Evolutionary conservation across 768 basidiomycete genomes (phyloP).

Genomic region (Boletus rubescentipes): DNA sequence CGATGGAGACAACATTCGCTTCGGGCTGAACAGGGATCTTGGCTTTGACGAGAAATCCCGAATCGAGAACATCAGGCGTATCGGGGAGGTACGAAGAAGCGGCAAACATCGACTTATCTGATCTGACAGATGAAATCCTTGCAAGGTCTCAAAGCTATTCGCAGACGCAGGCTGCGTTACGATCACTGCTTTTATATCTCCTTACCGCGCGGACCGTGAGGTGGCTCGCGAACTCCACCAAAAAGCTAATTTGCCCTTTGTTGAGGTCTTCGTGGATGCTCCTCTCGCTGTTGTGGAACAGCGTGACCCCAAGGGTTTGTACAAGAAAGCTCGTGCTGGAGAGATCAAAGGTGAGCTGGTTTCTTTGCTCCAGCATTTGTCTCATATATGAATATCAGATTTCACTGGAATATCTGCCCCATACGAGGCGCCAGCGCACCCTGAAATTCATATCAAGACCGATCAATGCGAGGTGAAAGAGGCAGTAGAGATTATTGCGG

Average conservation of each 20-base stretch:
- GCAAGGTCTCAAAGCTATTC: constrained; percentile 90
- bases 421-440: constrained; percentile 81
- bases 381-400: constrained; percentile 49
- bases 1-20: constrained; percentile 94
- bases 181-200: constrained; percentile 97
- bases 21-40: constrained; percentile 95
- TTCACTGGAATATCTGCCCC: constrained; percentile 98
- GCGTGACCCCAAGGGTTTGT: constrained; percentile 96
- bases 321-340: constrained; percentile 93
- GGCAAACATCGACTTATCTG: background rate
- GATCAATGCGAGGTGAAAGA: constrained; percentile 74
- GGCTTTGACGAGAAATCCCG: constrained; percentile 91
- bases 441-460: constrained; percentile 93
- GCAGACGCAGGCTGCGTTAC: constrained; percentile 83
- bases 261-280: constrained; percentile 96
- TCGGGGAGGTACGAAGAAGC: constrained; percentile 73
- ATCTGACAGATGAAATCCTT: constrained; percentile 9
- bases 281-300: constrained; percentile 84
- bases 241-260: constrained; percentile 69
- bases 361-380: background rate
- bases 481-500: constrained; percentile 74
- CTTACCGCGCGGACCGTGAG: constrained; percentile 86
- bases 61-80: constrained; percentile 94
- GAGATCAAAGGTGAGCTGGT: constrained; percentile 81
- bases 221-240: constrained; percentile 82